Evolutionary conservation across 345 rosid species (phyloP), one percentile per base, ranked within the genome.

Genomic region (Punica granatum): DNA sequence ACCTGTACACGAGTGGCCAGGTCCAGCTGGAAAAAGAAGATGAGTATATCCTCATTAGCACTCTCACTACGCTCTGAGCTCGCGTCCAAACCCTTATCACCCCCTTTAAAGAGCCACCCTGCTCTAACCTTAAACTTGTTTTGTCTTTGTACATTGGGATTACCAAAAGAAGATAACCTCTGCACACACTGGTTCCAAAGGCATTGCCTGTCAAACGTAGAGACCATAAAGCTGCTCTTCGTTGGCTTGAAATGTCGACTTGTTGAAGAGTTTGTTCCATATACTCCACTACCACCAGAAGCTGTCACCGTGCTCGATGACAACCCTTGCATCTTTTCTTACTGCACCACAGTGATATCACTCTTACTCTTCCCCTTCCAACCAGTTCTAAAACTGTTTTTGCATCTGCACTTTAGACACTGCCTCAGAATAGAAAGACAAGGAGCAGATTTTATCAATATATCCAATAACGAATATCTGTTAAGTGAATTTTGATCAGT

Each of bases 1-100:
- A 56, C 98, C 98, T 93, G 96, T 1, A 93, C 94, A 76, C 91
- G 94, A 72, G 94, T 89, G 18, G 86, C 88, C 76, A 93, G 81
- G 70, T 90, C 96, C 7, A 93, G 76, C 84, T 89, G 94, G 69
- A 90, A 93, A 81, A 88, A 87, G 82, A 93, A 93, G 70, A 93
- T 82, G 74, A 90, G 73, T 43, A 90, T 86, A 75, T 93, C 98
- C 77, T 93, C 97, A 71, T 93, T 90, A 5, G 96, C 91, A 71
- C 81, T 81, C 81, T 93, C 98, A 56, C 98, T 90, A 19, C 84
- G 82, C 77, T 93, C 96, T 39, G 80, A 77, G 72, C 72, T 84
- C 12, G 96, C 90, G 72, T 78, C 86, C 67, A 66, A 70, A 30
- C 79, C 84, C 78, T 83, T 81, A 28, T 82, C 83, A 71, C 86